Conservation (phyloP, 306 rosid genomes). For the Quercus aquifolioides region DNA sequence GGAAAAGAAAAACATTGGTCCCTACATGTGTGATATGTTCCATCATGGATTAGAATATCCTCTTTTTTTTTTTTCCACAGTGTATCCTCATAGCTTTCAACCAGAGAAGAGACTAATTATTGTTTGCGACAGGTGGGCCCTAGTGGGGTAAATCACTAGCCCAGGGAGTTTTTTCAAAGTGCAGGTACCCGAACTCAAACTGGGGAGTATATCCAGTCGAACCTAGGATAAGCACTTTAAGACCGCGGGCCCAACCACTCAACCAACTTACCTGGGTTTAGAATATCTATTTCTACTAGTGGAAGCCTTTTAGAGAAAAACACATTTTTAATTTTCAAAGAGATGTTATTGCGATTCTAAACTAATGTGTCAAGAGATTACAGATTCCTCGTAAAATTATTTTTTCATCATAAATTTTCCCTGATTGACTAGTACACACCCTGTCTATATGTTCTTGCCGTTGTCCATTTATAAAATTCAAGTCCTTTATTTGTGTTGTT, state of each 20-base stretch:
- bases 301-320: not conserved
- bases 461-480: too few species aligned
- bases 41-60: not conserved
- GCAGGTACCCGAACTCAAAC: too few species aligned
- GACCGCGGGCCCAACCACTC: rapidly evolving
- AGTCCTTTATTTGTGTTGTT: too few species aligned
- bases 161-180: too few species aligned
- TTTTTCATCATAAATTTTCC: not conserved
- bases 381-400: not conserved
- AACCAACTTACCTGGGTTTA: too few species aligned
- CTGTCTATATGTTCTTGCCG: too few species aligned
- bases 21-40: not conserved
- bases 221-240: rapidly evolving
- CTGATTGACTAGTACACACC: too few species aligned
- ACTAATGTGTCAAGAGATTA: not conserved
- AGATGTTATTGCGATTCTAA: not conserved
- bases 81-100: too few species aligned
- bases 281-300: not conserved
- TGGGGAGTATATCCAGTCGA: too few species aligned
- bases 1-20: not conserved
- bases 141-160: too few species aligned
- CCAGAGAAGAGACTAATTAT: rapidly evolving
- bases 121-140: rapidly evolving
- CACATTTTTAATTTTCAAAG: not conserved
- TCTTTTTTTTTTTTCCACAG: too few species aligned